phyloP scores from a whole-genome alignment of 768 basidiomycete species.

The Lactarius sanguifluus region DNA sequence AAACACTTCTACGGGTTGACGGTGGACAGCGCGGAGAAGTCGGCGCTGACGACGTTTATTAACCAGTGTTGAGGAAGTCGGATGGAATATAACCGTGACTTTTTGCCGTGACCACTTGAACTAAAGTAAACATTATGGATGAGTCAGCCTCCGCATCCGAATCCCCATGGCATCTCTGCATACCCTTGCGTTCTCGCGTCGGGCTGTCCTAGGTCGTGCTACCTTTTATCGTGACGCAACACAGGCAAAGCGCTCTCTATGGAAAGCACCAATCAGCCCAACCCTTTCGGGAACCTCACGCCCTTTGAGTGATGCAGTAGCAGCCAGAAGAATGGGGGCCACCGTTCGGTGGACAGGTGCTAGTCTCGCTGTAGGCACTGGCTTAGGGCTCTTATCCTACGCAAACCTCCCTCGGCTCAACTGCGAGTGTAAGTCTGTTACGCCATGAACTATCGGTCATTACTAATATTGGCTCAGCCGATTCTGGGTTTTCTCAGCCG shows the following conservation, averaged over 20 bases:
- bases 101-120: too few species aligned
- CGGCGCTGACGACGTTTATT: conserved; percentile 44
- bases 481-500: neutral
- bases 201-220: neutral
- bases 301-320: neutral
- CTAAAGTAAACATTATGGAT: neutral
- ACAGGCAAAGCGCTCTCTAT: neutral
- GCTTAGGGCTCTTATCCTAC: conserved; percentile 19
- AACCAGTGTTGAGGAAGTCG: conserved; percentile 3
- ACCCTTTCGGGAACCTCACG: neutral
- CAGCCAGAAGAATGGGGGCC: neutral
- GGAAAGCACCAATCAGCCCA: neutral
- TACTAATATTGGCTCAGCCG: neutral
- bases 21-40: conserved; percentile 52
- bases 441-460: neutral
- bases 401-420: conserved; percentile 13
- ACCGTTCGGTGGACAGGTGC: neutral
- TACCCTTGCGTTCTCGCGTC: conserved; percentile 9
- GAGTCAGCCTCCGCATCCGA: neutral
- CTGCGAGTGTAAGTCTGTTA: conserved; percentile 21
- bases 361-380: conserved; percentile 11
- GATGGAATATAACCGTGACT: neutral
- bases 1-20: conserved; percentile 52
- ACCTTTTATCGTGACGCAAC: conserved; percentile 3
- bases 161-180: conserved; percentile 25